These are phyloP conservation scores for Nitzschia palea DNA, from an alignment of 108 stramenopile genomes.

Conservation along the genomic window DNA sequence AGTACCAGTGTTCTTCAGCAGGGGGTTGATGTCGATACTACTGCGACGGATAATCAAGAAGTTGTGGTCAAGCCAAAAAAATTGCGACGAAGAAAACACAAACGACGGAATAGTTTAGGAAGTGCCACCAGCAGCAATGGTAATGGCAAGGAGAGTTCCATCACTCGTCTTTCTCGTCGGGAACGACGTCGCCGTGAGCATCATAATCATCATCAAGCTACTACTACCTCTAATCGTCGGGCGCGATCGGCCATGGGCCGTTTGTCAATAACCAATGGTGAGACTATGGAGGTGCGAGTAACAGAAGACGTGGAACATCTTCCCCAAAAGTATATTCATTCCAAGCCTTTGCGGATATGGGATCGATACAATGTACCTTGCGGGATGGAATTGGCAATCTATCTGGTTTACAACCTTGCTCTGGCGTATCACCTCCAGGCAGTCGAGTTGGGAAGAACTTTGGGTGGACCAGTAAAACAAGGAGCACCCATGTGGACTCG, in stretches of 20 bases:
- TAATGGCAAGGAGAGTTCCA: too few relatives aligned
- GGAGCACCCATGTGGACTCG: neutral
- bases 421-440: neutral
- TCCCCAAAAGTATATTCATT: neutral
- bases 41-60: neutral
- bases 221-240: neutral
- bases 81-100: neutral
- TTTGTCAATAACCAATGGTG: neutral
- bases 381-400: neutral
- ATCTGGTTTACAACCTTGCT: neutral
- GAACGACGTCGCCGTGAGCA: neutral
- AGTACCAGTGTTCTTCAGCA: neutral
- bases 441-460: neutral
- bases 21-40: neutral
- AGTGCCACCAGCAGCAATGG: neutral
- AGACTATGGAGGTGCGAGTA: neutral
- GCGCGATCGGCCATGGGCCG: slow-evolving; percentile 4
- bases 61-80: neutral
- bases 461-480: neutral
- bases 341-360: neutral
- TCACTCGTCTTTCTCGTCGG: neutral
- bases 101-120: neutral
- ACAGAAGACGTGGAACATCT: neutral
- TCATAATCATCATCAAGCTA: neutral
- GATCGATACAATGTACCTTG: neutral